phyloP scores from a whole-genome alignment of 768 basidiomycete genomes.

The Rhodocollybia butyracea region DNA sequence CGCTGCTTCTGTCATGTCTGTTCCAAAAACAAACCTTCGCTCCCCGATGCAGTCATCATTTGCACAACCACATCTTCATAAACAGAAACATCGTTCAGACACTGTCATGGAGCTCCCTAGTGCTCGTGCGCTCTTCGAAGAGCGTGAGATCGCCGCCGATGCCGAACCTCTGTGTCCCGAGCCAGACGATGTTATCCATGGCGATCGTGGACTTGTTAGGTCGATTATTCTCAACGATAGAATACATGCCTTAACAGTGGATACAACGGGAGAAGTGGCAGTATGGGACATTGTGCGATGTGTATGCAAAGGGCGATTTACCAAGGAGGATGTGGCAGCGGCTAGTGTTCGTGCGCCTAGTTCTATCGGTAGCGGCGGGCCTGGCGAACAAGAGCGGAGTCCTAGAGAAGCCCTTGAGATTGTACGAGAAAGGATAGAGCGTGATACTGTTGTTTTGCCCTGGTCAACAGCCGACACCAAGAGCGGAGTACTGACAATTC shows the following conservation, averaged over 20 bases:
- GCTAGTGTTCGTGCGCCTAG: slow-evolving; percentile 47
- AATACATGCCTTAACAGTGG: slow-evolving; percentile 86
- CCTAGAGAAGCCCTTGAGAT: slow-evolving; percentile 84
- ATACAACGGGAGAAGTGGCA: slow-evolving; percentile 83
- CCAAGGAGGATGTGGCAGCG: slow-evolving; percentile 60
- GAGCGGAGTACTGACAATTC: slow-evolving; percentile 83
- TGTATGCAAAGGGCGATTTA: slow-evolving; percentile 69
- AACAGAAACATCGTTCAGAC: slow-evolving; percentile 25
- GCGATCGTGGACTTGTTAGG: slow-evolving; percentile 80
- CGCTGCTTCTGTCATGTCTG: slow-evolving; percentile 76
- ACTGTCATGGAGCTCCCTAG: slow-evolving; percentile 34
- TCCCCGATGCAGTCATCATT: slow-evolving; percentile 35
- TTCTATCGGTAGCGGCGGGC: slow-evolving; percentile 30
- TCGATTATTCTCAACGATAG: slow-evolving; percentile 83
- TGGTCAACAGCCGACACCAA: slow-evolving; percentile 93
- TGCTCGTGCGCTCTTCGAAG: slow-evolving; percentile 53
- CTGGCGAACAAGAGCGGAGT: slow-evolving; percentile 48
- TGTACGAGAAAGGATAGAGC: slow-evolving; percentile 90
- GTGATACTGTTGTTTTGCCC: slow-evolving; percentile 78
- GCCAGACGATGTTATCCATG: slow-evolving; percentile 72
- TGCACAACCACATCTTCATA: slow-evolving; percentile 20
- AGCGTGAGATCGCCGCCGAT: slow-evolving; percentile 78
- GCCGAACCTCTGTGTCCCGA: slow-evolving; percentile 52
- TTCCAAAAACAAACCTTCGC: slow-evolving; percentile 41
- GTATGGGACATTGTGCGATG: slow-evolving; percentile 91